Base-by-base conservation (phyloP, 2,329 filamentous ascomycete genomes). In the Exophiala sideris region DNA sequence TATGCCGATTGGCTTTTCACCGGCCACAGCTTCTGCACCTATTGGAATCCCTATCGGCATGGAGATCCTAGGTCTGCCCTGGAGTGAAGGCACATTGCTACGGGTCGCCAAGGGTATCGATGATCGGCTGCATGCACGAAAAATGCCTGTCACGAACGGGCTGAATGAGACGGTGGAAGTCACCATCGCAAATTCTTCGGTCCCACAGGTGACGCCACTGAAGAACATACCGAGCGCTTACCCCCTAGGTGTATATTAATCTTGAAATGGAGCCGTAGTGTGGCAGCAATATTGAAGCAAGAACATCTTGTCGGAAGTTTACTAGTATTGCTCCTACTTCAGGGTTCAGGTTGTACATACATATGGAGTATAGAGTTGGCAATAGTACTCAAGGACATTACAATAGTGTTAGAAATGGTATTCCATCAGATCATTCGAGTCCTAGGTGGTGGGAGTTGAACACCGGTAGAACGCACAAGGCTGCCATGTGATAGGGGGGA, bases 31-130 rank as follows among this genome's bases (percentile, higher is more conserved):
- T 0, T 73, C 78, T 8, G 82, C 83, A 12, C 77, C 77, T 0
- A 63, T 76, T 32, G 83, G 83, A 1, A 75, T 87, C 4, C 84
- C 84, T 0, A 76, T 87, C 36, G 84, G 84, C 0, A 79, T 86
- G 75, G 84, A 87, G 69, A 78, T 87, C 18, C 64, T 87, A 53
- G 82, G 84, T 0, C 62, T 71, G 55, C 76, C 76, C 3, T 85
- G 79, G 74, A 73, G 67, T 2, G 84, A 87, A 61, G 71, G 70
- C 36, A 75, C 73, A 60, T 65, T 85, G 56, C 64, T 85, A 44
- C 71, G 73, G 40, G 74, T 84, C 33, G 82, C 79, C n/a, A 76
- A 72, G 52, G 66, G 70, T 42, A 70, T 84, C 21, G 77, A 81
- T 62, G 65, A 69, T 41, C 60, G 80, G 42, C 67, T 72, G 18